Evolutionary conservation across 1,284 basidiomycete genomes (phyloP), one percentile per base, ranked within the genome.

Genomic region (Trametes polyzona): DNA sequence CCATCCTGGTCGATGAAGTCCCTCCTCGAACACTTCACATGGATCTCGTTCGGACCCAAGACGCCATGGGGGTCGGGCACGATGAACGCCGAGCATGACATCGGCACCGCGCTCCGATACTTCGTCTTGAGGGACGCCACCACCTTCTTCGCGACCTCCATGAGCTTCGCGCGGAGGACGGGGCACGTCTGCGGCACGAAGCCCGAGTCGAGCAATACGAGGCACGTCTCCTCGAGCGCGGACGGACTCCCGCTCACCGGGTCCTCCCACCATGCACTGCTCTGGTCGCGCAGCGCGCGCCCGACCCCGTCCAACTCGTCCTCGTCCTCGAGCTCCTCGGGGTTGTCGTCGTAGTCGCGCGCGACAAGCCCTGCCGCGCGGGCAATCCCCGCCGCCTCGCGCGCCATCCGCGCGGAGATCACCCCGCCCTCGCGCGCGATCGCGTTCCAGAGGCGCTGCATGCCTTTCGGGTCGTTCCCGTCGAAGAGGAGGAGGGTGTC

Each of bases 221-320:
- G 63, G 9, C 71, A 71, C 0, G 73, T 76, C 61, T 80, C 78
- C 35, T 76, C 76, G 9, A 80, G 59, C 12, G 72, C 67, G 0
- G 76, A 75, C 0, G 78, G 78, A 32, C 65, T 72, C 1, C 78
- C 78, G 54, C 76, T 77, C 35, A 73, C 65, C 2, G 71, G 70
- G 52, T 80, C 77, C 3, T 65, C 69, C 74, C 73, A 76, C 74
- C 69, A 70, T 9, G 69, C 69, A 33, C 47, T 68, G 27, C 67
- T 67, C 47, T 55, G 41, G 27, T 67, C 62, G 1, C 37, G 23
- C 1, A 58, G 33, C 17, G 55, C 59, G 16, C 47, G 50, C 19
- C 58, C 55, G 19, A 59, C 57, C 33, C 61, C 55, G 29, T 58
- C 54, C 24, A 60, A 53, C 35, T 55, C 63, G 21, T 64, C 66